Evolutionary conservation across 2,329 filamentous ascomycete species (phyloP).

Genomic region (Aulographum hederae): DNA sequence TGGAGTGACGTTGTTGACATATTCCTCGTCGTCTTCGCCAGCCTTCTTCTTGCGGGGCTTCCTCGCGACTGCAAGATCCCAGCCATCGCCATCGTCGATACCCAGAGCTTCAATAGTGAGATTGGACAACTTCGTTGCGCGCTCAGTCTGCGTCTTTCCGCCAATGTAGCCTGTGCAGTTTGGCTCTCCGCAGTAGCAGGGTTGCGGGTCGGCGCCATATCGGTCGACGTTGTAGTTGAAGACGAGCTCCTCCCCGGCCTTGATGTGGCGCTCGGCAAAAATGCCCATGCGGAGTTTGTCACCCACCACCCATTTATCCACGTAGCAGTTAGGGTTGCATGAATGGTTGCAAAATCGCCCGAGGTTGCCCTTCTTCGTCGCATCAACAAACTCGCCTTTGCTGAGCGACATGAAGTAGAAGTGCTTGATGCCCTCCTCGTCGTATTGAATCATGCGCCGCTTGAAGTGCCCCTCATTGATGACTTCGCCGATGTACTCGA

Average conservation of each 20-base stretch:
- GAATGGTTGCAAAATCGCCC: conserved; percentile 98
- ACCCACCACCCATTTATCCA: conserved; percentile 98
- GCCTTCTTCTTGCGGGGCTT: conserved; percentile 82
- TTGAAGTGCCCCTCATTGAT: conserved; percentile 87
- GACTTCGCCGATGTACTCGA: conserved; percentile 96
- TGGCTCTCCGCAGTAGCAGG: conserved; percentile 85
- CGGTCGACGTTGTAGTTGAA: conserved; percentile 99
- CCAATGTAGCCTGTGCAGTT: conserved; percentile 96
- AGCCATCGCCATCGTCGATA: conserved; percentile 80
- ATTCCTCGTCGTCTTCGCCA: conserved; percentile 85
- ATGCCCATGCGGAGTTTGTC: conserved; percentile 98
- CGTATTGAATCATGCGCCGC: conserved; percentile 79
- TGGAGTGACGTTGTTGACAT: conserved; percentile 74
- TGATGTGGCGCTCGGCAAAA: conserved; percentile 72
- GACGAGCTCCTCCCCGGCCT: conserved; percentile 81
- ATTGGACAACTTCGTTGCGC: conserved; percentile 76
- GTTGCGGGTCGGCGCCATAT: conserved; percentile 90
- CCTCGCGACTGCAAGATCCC: conserved; percentile 80
- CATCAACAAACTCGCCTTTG: conserved; percentile 92
- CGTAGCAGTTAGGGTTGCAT: conserved; percentile 96
- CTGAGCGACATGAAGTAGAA: conserved; percentile 99
- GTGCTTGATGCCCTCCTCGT: conserved; percentile 92
- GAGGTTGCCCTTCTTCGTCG: conserved; percentile 89
- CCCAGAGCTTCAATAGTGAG: conserved; percentile 88
- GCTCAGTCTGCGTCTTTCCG: conserved; percentile 92